These are phyloP conservation scores for Debaryomycetaceae sp. DNA, from an alignment of 1,139 yeast species.

Conservation along the genomic window DNA sequence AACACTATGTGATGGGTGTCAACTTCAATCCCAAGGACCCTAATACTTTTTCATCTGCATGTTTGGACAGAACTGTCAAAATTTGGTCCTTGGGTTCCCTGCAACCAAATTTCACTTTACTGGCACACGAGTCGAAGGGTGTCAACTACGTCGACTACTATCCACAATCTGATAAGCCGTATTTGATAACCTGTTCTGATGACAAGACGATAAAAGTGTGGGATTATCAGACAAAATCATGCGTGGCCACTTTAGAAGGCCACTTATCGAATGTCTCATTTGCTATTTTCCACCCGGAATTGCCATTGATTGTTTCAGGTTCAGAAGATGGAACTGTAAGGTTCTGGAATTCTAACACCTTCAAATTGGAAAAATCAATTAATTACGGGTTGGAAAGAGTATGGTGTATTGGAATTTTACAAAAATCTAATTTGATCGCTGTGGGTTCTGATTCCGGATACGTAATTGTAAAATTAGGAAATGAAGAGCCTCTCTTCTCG, in stretches of 20 bases:
- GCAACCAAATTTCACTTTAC: constrained; percentile 87
- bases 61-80: constrained; percentile 93
- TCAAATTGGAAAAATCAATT: constrained; percentile 83
- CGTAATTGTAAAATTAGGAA: constrained; percentile 82
- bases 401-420: constrained; percentile 87
- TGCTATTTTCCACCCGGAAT: constrained; percentile 95
- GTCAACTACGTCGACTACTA: constrained; percentile 95
- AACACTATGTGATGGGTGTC: constrained; percentile 91
- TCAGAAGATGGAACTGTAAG: constrained; percentile 80
- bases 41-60: constrained; percentile 94
- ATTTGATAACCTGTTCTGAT: constrained; percentile 88
- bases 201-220: constrained; percentile 88
- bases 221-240: constrained; percentile 97
- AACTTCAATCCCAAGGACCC: constrained; percentile 97
- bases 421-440: constrained; percentile 76
- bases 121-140: constrained; percentile 90
- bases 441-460: constrained; percentile 95
- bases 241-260: constrained; percentile 92
- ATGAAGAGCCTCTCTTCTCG: constrained; percentile 89
- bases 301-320: constrained; percentile 83
- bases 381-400: constrained; percentile 92
- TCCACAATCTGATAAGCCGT: constrained; percentile 96
- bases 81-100: constrained; percentile 93
- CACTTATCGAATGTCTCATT: constrained; percentile 93
- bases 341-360: constrained; percentile 77